A percentile compares a stretch with the other conserved stretches of the same genome.
phyloP scores from a whole-genome alignment of 805 yeast genomes.

The Ogataea methylovora region DNA sequence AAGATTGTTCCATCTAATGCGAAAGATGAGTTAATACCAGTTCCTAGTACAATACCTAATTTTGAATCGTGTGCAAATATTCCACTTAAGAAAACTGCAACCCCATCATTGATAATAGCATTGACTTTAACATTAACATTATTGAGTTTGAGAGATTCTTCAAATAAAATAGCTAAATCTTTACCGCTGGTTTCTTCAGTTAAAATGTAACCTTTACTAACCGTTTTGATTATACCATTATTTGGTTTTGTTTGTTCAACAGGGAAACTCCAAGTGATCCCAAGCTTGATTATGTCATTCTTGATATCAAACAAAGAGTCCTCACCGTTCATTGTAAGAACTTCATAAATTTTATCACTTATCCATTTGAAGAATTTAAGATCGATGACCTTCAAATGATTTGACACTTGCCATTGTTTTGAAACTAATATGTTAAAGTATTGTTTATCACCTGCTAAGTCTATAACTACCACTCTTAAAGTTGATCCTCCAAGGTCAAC shows the following conservation, averaged over 20 bases:
- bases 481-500: constrained; percentile 57
- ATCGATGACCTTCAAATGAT: constrained; percentile 33
- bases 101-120: constrained; percentile 50
- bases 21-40: constrained; percentile 57
- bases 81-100: constrained; percentile 58
- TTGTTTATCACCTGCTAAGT: constrained; percentile 3
- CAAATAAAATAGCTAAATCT: constrained; percentile 36
- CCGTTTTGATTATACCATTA: constrained; percentile 38
- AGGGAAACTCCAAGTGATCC: constrained; percentile 55
- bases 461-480: constrained; percentile 28
- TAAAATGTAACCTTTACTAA: constrained; percentile 57
- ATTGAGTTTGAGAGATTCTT: constrained; percentile 21
- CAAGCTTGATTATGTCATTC: constrained; percentile 25
- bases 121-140: constrained; percentile 29
- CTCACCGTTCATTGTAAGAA: constrained; percentile 14
- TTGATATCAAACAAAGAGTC: constrained; percentile 10
- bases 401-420: constrained; percentile 30
- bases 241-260: constrained; percentile 32
- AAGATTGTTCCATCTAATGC: constrained; percentile 21
- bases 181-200: constrained; percentile 31
- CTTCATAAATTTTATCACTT: constrained; percentile 26
- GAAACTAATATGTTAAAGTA: constrained; percentile 5
- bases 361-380: constrained; percentile 34
- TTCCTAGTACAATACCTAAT: constrained; percentile 58
- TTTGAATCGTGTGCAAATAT: constrained; percentile 24